Evolutionary conservation across 352 stramenopile species (phyloP), one percentile per base, ranked within the genome.

Genomic region (Globisporangium spiculum): DNA sequence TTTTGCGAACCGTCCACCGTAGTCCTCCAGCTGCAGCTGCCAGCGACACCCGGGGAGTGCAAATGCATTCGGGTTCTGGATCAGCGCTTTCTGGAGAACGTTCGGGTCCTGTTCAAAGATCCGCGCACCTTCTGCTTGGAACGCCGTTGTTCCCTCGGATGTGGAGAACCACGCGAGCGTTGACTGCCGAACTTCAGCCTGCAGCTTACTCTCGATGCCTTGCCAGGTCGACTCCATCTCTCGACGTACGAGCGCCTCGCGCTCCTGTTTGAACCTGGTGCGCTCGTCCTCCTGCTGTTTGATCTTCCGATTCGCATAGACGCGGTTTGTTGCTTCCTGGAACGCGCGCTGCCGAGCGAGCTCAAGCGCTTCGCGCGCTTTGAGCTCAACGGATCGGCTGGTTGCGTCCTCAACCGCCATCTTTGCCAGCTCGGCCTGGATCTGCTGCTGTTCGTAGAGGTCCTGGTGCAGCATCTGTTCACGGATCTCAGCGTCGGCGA

Each of bases 91-190:
- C 38, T 79, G 79, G 10, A 90, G 64, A 32, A 70, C 73, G 16
- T 79, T 74, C 4, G 77, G 81, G 52, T 90, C 75, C 10, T 71
- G 74, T 44, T 91, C 80, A 32, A 91, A 91, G 22, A 91, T 85
- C 24, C 72, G 68, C 14, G 66, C 76, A 5, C 81, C 81, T 50
- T 89, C 78, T 0, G 38, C 48, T 7, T 80, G 69, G 8, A 89
- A 63, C 5, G 75, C 76, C 0, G 70, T 66, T 1, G 66, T 50
- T 10, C 75, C 67, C 27, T 87, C 79, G 3, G 30, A 30, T 0
- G 74, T 84, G 0, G 64, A 26, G 20, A 90, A 75, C 83, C 80
- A 93, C 16, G 58, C 57, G 12, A 89, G 63, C 1, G 81, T 84
- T 1, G 79, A 44, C 9, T 52, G 58, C 6, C 83, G 81, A n/a